Evolutionary conservation across 148 eudicot species (phyloP), one percentile per base, ranked within the genome.

Genomic region (Selenicereus undatus): DNA sequence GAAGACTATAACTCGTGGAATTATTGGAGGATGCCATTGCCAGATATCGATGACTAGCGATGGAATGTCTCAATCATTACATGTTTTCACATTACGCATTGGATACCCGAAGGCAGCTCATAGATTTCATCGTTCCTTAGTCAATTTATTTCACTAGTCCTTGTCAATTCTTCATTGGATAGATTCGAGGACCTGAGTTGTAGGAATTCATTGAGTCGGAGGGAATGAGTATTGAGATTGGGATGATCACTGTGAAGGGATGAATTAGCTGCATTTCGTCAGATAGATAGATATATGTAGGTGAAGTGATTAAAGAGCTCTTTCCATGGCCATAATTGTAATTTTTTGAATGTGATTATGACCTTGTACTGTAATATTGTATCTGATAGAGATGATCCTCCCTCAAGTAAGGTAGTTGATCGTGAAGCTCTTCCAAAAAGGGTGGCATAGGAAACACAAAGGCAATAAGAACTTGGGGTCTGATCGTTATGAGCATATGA

Each of bases 1-100:
- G 99, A 95, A 88, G 99, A 96, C 80, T 96, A 74, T 81, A 96
- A 96, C 88, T 83, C 91, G 24, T 96, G 99, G 99, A 96, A 96
- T 81, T 96, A 89, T 83, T 96, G 99, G 99, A 93, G 81, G 87
- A 75, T 96, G 90, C 98, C 98, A 30, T 71, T 96, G 86, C 85
- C 91, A 9, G 98, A 93, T n/a, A 60, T 95, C 45, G 97, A 91
- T 71, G 84, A 42, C 62, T 76, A 81, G 77, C 52, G n/a, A 62
- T 50, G 18, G 65, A 32, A 16, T n/a, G 3, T 29, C 29, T 60
- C 77, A 35, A 42, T 26, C 8, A 14, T 43, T 60, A 51, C 52
- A 43, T n/a, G 5, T 73, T 65, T 26, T 45, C 14, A 17, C 5
- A 32, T 32, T 32, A 2, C 2, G 32, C 66, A 18, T 11, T 11